phyloP scores from a whole-genome alignment of 148 eudicot species.

The Nepenthes mirabilis region DNA sequence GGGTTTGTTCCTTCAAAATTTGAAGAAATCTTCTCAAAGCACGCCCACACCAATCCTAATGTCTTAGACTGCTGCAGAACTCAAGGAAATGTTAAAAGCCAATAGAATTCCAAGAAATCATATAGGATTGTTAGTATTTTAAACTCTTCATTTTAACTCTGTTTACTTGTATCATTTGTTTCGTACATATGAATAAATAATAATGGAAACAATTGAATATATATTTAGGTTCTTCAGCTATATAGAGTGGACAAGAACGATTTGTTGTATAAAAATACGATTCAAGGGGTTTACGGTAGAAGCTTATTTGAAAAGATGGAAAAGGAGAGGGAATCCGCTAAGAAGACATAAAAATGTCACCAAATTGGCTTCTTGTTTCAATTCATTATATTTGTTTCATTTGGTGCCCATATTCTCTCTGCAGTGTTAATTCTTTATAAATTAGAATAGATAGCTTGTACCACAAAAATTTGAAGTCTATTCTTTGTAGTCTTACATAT shows the following conservation, averaged over 20 bases:
- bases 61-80: conserved; percentile 45
- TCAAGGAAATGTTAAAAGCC: conserved; percentile 35
- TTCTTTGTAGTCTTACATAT: too few relatives aligned
- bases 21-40: conserved; percentile 56
- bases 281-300: conserved; percentile 61
- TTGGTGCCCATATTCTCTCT: too few relatives aligned
- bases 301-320: conserved; percentile 60
- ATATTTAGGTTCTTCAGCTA: conserved; percentile 44
- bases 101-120: conserved; percentile 53
- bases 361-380: too few relatives aligned
- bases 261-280: conserved; percentile 36
- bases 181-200: too few relatives aligned
- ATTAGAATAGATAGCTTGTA: too few relatives aligned
- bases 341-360: conserved; percentile 16
- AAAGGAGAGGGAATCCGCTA: conserved; percentile 20
- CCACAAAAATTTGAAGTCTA: too few relatives aligned
- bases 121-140: conserved; percentile 36
- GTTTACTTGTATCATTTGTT: too few relatives aligned
- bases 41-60: conserved; percentile 29
- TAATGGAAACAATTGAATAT: too few relatives aligned
- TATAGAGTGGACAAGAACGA: conserved; percentile 70
- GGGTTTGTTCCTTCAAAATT: conserved; percentile 66
- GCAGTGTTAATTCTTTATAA: too few relatives aligned
- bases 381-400: too few relatives aligned
- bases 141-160: too few relatives aligned